Base-by-base conservation (phyloP, 139 green algal genomes). In the Nannochloris sp. region DNA sequence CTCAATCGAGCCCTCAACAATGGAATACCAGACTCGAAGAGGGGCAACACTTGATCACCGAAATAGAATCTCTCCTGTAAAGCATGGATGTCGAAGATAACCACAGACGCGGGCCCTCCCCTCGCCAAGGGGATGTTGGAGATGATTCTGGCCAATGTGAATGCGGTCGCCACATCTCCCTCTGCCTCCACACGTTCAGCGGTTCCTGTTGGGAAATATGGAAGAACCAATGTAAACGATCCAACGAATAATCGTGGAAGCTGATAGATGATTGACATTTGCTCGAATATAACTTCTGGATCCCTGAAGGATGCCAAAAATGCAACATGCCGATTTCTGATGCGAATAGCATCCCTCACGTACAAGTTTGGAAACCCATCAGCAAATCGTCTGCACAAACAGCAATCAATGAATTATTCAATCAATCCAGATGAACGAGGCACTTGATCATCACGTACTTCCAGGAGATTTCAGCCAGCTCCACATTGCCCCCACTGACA, bases 281-380 rank as follows among this genome's bases (percentile, higher is more conserved):
- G 92, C 75, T 96, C 88, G 60, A 97, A 97, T 66, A 96, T 96
- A 61, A 84, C 82, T 6, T 70, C 79, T 5, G 91, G 87, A 43
- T 85, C 77, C 67, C 92, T 84, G 79, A 98, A 98, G 25, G 88
- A 96, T 1, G 91, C 93, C 31, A 98, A 78, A 69, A 98, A 98
- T 4, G 87, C 90, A 17, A 97, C 91, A 74, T 98, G 91, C 31
- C 86, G 75, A 75, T 96, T 95, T 28, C 92, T 78, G 50, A 98
- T 92, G 25, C 69, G 49, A 5, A 85, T 85, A 1, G 92, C 93
- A 58, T 96, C 80, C 50, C 95, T 84, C 14, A 99, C 85, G 71
- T 95, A 97, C n/a, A 99, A 75, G 71, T 99, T 93, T n/a, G 93
- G 93, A 61, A 97, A 98, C 33, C 93, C 93, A 61, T 99, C 93